Base-by-base conservation (phyloP, 2,329 filamentous ascomycete species). In the Cordyceps farinosa region DNA sequence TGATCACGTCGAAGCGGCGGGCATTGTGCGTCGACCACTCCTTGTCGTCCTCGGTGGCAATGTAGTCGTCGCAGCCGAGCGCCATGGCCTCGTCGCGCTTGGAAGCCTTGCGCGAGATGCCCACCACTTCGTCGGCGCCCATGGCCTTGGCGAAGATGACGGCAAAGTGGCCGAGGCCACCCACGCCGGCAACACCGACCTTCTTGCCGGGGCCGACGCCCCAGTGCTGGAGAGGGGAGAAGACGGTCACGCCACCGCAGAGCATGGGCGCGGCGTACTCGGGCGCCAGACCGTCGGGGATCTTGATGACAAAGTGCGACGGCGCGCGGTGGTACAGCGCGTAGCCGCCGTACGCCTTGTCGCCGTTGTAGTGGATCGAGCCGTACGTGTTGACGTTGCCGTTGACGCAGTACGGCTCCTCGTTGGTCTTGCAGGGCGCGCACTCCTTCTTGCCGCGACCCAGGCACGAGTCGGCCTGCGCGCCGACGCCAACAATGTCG, bases 181-280 rank as follows among this genome's bases (percentile, higher is more conserved):
- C 88, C 15, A 91, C 78, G 2, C 88, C 88, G 27, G 90, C 77
- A 65, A 91, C 83, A 1, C 84, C 88, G 2, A 91, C 85, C 30
- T 74, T 80, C 75, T 88, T 90, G 15, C 87, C 88, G 0, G 87
- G 87, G 0, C 88, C 89, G 55, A 81, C 84, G 2, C 85, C 85
- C 66, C 89, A 84, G 59, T 85, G 80, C 68, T 79, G 79, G 56
- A 92, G 74, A 1, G 89, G 89, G 11, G 81, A 79, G 71, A 81
- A 92, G 7, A 88, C 79, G 0, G 89, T 92, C 40, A 91, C 81
- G 15, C 89, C 89, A 29, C 82, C 89, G 70, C 89, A 91, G 48
- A 91, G 78, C 83, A 91, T 86, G 3, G 89, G 88, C 22, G 88
- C 80, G 10, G 79, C 78, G 59, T 75, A 66, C 59, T 77, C 79